A percentile compares a stretch with the other conserved stretches of the same genome.
phyloP scores from a whole-genome alignment of 768 basidiomycete species.

The Auriscalpium microsporum region DNA sequence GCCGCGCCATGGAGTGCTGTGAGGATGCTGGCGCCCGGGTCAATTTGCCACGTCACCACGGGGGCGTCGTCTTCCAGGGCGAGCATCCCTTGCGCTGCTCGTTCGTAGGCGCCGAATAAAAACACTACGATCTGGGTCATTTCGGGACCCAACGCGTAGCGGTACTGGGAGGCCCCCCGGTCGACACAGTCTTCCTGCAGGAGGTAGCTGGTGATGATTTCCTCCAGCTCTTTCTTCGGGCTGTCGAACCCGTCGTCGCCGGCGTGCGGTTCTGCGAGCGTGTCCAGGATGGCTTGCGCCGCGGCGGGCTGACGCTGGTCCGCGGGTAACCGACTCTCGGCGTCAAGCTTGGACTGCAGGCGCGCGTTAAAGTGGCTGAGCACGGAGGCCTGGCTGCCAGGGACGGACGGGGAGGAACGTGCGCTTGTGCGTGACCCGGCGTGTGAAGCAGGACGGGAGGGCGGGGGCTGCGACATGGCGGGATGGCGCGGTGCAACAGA shows the following conservation, averaged over 20 bases:
- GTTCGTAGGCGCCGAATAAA: neutral
- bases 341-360: neutral
- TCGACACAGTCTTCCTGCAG: neutral
- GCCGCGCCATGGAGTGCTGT: neutral
- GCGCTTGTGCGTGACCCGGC: too few relatives aligned
- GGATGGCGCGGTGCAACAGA: too few relatives aligned
- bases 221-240: neutral
- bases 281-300: neutral
- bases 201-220: neutral
- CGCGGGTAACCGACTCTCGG: neutral
- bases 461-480: too few relatives aligned
- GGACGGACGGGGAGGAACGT: too few relatives aligned
- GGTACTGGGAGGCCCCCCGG: neutral
- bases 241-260: neutral
- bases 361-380: neutral
- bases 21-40: neutral
- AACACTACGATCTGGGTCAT: neutral
- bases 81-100: neutral
- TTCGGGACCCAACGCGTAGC: neutral
- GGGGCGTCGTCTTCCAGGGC: neutral
- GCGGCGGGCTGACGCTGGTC: neutral
- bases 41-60: neutral
- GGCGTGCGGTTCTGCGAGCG: neutral
- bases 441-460: too few relatives aligned
- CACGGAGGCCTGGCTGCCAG: too few relatives aligned